A percentile compares a stretch with the other conserved stretches of the same genome.
Evolutionary conservation across 176 grass and related monocot species (phyloP).

Genomic region (Raddia distichophylla): DNA sequence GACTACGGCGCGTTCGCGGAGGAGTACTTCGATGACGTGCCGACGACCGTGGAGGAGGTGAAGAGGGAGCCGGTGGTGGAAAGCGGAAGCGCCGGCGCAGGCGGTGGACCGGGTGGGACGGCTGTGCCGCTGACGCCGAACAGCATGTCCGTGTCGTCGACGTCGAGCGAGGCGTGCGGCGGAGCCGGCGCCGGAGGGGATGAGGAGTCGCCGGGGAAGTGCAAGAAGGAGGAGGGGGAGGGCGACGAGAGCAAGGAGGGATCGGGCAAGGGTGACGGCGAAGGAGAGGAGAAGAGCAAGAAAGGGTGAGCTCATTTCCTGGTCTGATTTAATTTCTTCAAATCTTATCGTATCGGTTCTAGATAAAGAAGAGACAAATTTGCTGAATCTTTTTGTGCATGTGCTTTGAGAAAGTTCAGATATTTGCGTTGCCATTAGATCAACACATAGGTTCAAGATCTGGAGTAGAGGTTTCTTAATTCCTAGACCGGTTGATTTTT

Average conservation of each 20-base stretch:
- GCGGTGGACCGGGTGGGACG: not conserved
- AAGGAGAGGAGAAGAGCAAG: slow-evolving; percentile 67
- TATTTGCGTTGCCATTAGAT: not conserved
- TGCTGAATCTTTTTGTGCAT: not conserved
- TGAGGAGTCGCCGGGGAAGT: slow-evolving; percentile 38
- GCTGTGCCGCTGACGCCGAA: slow-evolving; percentile 58
- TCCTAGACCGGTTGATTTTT: not conserved
- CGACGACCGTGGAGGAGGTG: slow-evolving; percentile 11
- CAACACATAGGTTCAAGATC: slow-evolving; percentile 26
- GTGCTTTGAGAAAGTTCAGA: not conserved
- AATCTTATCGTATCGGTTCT: slow-evolving; percentile 8
- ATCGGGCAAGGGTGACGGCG: slow-evolving; percentile 33
- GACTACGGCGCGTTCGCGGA: slow-evolving; percentile 41
- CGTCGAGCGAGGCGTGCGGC: slow-evolving; percentile 67
- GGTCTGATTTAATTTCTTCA: slow-evolving; percentile 24
- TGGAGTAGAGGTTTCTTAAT: not conserved
- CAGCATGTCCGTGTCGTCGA: slow-evolving; percentile 65
- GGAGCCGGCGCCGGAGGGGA: slow-evolving; percentile 24
- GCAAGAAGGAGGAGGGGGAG: slow-evolving; percentile 54
- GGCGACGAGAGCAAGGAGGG: slow-evolving; percentile 49
- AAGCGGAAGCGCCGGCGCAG: not conserved
- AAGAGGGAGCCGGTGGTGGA: slow-evolving; percentile 45
- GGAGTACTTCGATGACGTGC: slow-evolving; percentile 11
- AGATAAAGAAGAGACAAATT: not conserved
- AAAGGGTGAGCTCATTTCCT: slow-evolving; percentile 65